A percentile compares a stretch with the other conserved stretches of the same genome.
phyloP scores from a whole-genome alignment of 306 rosid genomes.

The Quercus bicolor region DNA sequence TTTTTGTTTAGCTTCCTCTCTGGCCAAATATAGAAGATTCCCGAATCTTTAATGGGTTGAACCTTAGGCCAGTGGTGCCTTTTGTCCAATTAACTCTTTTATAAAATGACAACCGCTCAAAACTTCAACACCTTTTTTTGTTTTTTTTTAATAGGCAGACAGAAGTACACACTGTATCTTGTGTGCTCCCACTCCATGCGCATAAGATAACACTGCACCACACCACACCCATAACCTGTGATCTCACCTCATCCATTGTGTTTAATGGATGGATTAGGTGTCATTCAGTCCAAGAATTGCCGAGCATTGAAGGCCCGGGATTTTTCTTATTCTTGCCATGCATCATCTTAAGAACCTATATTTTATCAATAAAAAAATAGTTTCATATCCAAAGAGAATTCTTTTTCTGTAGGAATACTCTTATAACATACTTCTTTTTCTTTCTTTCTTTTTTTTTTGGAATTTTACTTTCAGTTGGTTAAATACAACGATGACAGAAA shows the following conservation, averaged over 20 bases:
- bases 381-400: not conserved
- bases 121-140: not conserved
- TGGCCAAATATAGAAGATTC: not conserved
- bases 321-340: not conserved
- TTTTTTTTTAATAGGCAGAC: not conserved
- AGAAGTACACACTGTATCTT: not conserved
- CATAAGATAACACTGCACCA: too few relatives aligned
- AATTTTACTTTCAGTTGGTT: conserved; percentile 64
- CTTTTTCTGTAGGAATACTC: not conserved
- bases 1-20: not conserved
- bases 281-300: not conserved
- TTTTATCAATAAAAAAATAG: not conserved
- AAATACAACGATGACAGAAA: conserved; percentile 75
- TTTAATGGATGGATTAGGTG: not conserved
- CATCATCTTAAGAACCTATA: not conserved
- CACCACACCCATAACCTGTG: not conserved
- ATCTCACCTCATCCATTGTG: not conserved
- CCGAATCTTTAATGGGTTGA: not conserved
- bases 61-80: not conserved
- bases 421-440: conserved; percentile 11
- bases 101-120: not conserved
- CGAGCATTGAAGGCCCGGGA: not conserved
- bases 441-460: too few relatives aligned
- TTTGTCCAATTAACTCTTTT: not conserved
- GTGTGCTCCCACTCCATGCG: too few relatives aligned